Evolutionary conservation across 352 stramenopile species (phyloP), one percentile per base, ranked within the genome.

Genomic region (Globisporangium carolinianum): DNA sequence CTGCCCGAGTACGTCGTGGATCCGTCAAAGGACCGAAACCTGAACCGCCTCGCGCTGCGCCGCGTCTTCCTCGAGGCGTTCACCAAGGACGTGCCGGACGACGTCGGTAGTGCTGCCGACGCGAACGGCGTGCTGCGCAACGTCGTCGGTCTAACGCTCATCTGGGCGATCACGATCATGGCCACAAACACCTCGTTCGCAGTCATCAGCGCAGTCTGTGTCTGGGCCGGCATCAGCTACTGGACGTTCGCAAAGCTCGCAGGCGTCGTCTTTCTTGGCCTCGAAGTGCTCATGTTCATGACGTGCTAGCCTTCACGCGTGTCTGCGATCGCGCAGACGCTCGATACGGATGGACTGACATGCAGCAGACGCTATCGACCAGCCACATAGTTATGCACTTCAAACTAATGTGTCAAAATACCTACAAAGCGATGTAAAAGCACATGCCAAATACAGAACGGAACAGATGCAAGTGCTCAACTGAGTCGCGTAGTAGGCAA

Each of bases 21-120:
- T 52, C 77, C 76, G 46, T 66, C 69, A 18, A 74, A 88, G 69
- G 89, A 83, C 60, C 80, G 81, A 48, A 91, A 94, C 59, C 70
- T 83, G 61, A 94, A 94, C 65, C 83, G 83, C 36, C 62, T 94
- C 18, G 83, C 81, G 41, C 66, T 94, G 60, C 83, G 83, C 41
- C 81, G 82, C 49, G 81, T 94, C 47, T 94, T 83, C 69, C 68
- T 94, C 10, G 71, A 87, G 43, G 83, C 79, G 3, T 88, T 86
- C 54, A 74, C 73, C 3, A 73, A 86, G 62, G 77, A 90, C 54
- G 79, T 94, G 4, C 83, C 81, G 8, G 74, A 84, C 46, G 72
- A 86, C 60, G 75, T 87, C 32, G 77, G 79, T 66, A 71, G 67
- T 47, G 65, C 66, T 3, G 78, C 79, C 43, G 62, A 69, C 58